These are phyloP conservation scores for Suillus fuscotomentosus DNA, from an alignment of 768 basidiomycete genomes.

Conservation along the genomic window DNA sequence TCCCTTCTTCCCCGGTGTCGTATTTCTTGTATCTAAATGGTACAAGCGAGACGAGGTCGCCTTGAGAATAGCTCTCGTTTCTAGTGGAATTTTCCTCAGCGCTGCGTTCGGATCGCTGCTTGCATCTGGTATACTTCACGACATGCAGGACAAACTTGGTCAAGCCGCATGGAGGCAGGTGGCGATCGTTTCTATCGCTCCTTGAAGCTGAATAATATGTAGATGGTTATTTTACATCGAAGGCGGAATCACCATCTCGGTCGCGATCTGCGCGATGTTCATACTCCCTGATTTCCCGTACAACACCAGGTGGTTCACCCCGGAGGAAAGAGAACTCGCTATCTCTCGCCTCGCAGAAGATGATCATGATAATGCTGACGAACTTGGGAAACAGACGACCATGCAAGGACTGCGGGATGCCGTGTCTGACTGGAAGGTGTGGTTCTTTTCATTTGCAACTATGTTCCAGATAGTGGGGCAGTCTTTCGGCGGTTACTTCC, in stretches of 20 bases:
- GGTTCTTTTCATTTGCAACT: constrained; percentile 68
- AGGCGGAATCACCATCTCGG: constrained; percentile 30
- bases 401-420: constrained; percentile 53
- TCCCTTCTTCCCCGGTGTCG: constrained; percentile 1
- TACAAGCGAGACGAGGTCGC: constrained; percentile 39
- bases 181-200: neutral
- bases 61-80: constrained; percentile 32
- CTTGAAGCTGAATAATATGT: neutral
- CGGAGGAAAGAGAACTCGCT: constrained; percentile 29
- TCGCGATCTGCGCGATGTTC: constrained; percentile 33
- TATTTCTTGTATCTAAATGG: constrained; percentile 7
- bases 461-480: neutral
- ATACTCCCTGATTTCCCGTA: constrained; percentile 39
- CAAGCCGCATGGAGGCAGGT: constrained; percentile 39
- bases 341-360: constrained; percentile 30
- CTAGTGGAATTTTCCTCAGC: constrained; percentile 37
- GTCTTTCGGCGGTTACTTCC: neutral
- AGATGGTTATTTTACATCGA: constrained; percentile 27
- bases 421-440: constrained; percentile 74
- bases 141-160: constrained; percentile 40
- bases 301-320: constrained; percentile 30
- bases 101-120: constrained; percentile 47
- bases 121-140: constrained; percentile 41
- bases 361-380: constrained; percentile 47
- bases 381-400: constrained; percentile 27